These are phyloP conservation scores for Paramecium biaurelia DNA, from an alignment of 73 alveolate species.

Conservation along the genomic window DNA sequence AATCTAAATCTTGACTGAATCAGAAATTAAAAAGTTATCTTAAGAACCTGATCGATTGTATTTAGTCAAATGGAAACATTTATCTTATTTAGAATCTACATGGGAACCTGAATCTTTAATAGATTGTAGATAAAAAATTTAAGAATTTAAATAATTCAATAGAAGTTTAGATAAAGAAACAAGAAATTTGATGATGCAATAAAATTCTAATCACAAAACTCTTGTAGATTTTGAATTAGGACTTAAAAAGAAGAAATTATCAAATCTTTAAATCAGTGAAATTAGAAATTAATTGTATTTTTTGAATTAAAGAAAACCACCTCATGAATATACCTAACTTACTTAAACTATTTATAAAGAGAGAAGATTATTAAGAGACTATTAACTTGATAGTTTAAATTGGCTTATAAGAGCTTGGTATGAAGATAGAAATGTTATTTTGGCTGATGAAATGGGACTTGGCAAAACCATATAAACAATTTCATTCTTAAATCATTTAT, in stretches of 20 bases:
- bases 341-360: constrained; percentile 65
- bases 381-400: constrained; percentile 88
- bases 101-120: constrained; percentile 82
- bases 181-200: constrained; percentile 64
- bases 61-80: constrained; percentile 82
- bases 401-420: constrained; percentile 91
- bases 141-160: constrained; percentile 70
- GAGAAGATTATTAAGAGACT: constrained; percentile 75
- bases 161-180: constrained; percentile 67
- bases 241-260: neutral
- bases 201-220: constrained; percentile 63
- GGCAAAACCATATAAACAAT: constrained; percentile 96
- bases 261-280: neutral
- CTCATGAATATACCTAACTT: constrained; percentile 52
- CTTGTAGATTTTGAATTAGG: constrained; percentile 14
- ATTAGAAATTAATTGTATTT: neutral
- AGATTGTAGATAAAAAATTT: constrained; percentile 61
- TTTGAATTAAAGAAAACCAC: constrained; percentile 4
- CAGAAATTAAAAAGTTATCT: constrained; percentile 42
- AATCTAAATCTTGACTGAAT: constrained; percentile 30
- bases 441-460: constrained; percentile 98
- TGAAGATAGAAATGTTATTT: constrained; percentile 76
- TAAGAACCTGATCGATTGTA: constrained; percentile 66
- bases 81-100: constrained; percentile 74
- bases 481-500: constrained; percentile 72